These are phyloP conservation scores for Trametes cubensis DNA, from an alignment of 768 basidiomycete genomes.

Conservation along the genomic window DNA sequence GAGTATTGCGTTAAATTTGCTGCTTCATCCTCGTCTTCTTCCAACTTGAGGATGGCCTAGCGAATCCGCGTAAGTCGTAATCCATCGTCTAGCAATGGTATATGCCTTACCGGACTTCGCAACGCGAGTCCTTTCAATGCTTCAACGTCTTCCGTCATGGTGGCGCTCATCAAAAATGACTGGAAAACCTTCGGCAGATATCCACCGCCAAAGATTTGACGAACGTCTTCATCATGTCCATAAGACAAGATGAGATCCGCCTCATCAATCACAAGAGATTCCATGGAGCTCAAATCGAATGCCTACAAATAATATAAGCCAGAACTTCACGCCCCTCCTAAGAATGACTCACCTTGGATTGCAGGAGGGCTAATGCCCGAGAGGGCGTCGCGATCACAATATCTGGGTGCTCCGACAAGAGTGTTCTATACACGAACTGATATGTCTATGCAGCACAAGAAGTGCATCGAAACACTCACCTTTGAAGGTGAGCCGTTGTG, in stretches of 20 bases:
- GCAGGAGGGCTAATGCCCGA: slow-evolving; percentile 64
- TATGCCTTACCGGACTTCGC: slow-evolving; percentile 74
- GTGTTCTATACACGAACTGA: slow-evolving; percentile 38
- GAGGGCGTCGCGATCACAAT: slow-evolving; percentile 81
- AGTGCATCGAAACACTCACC: slow-evolving; percentile 44
- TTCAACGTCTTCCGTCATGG: slow-evolving; percentile 95
- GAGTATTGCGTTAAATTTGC: slow-evolving; percentile 84
- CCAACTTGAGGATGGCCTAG: slow-evolving; percentile 83
- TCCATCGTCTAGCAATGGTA: not conserved
- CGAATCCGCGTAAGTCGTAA: not conserved
- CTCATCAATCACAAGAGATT: slow-evolving; percentile 94
- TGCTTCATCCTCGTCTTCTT: slow-evolving; percentile 84
- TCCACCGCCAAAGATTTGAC: slow-evolving; percentile 66
- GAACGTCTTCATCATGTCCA: slow-evolving; percentile 90
- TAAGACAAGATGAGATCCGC: slow-evolving; percentile 97
- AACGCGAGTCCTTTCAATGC: slow-evolving; percentile 85
- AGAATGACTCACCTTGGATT: slow-evolving; percentile 57
- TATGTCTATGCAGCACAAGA: not conserved
- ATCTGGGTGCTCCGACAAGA: slow-evolving; percentile 74
- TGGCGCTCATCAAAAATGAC: slow-evolving; percentile 96
- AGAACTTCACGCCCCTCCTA: not conserved
- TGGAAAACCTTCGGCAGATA: slow-evolving; percentile 83
- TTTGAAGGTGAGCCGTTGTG: slow-evolving; percentile 68
- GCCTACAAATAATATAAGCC: slow-evolving; percentile 43
- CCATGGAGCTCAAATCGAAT: slow-evolving; percentile 65